phyloP scores from a whole-genome alignment of 169 alveolate genomes.

The Cryptosporidium sp. region DNA sequence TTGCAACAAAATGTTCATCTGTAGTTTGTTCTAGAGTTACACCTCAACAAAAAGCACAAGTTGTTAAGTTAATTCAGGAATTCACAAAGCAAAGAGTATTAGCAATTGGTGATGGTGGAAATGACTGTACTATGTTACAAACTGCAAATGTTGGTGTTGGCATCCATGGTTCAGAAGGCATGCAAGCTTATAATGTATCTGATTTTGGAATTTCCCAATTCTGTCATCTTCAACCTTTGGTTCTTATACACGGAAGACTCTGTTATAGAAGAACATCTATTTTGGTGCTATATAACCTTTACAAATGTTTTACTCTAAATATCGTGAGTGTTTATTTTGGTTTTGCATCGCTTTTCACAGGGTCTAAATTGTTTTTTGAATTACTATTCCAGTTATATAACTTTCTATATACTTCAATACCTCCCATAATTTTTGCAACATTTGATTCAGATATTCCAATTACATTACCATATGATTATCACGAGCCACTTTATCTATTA shows the following conservation, averaged over 20 bases:
- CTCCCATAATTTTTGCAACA: conserved; percentile 88
- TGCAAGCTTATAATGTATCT: conserved; percentile 93
- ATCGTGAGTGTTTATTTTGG: conserved; percentile 94
- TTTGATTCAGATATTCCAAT: conserved; percentile 85
- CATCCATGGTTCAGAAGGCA: conserved; percentile 96
- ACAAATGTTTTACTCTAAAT: conserved; percentile 94
- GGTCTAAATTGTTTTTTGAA: conserved; percentile 94
- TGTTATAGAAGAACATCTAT: conserved; percentile 85
- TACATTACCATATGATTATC: conserved; percentile 69
- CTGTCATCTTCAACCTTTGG: conserved; percentile 85
- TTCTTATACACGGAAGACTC: conserved; percentile 90
- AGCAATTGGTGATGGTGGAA: conserved; percentile 99
- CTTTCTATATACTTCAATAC: conserved; percentile 94
- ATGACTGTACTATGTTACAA: conserved; percentile 98
- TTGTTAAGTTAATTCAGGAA: conserved; percentile 92
- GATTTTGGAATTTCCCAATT: conserved; percentile 91
- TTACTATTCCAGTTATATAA: conserved; percentile 94
- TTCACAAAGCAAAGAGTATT: conserved; percentile 79
- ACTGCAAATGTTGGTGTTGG: conserved; percentile 99
- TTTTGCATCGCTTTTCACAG: conserved; percentile 91
- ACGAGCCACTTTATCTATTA: conserved; percentile 64
- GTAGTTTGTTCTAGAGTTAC: conserved; percentile 98
- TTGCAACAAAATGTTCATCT: conserved; percentile 80
- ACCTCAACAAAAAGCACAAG: conserved; percentile 96
- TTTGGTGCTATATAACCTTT: conserved; percentile 95